phyloP scores from a whole-genome alignment of 2,329 filamentous ascomycete genomes.

The Claviceps cyperi region DNA sequence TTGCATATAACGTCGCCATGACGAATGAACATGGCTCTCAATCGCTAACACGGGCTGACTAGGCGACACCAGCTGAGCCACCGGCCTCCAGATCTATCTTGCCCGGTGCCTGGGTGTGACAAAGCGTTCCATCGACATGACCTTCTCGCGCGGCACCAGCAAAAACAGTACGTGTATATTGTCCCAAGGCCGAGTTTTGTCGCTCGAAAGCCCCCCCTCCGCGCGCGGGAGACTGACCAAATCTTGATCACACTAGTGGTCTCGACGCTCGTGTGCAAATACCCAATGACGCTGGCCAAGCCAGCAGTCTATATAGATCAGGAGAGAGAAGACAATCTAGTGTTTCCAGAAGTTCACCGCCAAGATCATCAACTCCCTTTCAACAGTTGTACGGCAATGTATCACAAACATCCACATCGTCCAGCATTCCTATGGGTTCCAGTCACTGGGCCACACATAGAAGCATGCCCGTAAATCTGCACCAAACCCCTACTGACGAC shows the following conservation, averaged over 20 bases:
- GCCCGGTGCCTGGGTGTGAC: constrained; percentile 38
- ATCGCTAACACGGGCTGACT: constrained; percentile 12
- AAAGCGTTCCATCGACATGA: constrained; percentile 45
- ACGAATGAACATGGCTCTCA: constrained; percentile 5
- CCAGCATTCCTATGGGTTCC: constrained; percentile 8
- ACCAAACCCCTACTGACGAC: constrained; percentile 10
- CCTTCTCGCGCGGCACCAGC: constrained; percentile 41
- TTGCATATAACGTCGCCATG: constrained; percentile 9
- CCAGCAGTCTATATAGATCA: constrained; percentile 1
- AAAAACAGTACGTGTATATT: constrained; percentile 20
- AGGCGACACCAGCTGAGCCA: constrained; percentile 50
- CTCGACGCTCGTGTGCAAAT: constrained; percentile 11
- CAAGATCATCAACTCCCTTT: constrained; percentile 6
- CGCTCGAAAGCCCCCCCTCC: neutral
- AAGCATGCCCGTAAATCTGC: constrained; percentile 3
- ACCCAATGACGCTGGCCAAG: neutral
- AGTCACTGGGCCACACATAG: constrained; percentile 12
- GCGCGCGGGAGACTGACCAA: neutral
- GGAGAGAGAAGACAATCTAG: constrained; percentile 7
- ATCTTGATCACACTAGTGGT: constrained; percentile 5
- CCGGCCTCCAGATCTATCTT: constrained; percentile 36
- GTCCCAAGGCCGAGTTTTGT: neutral
- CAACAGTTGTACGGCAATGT: constrained; percentile 4
- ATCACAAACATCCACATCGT: constrained; percentile 5
- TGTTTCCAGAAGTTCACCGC: constrained; percentile 9